phyloP scores from a whole-genome alignment of 2,329 filamentous ascomycete genomes.

The Neurospora sp. region DNA sequence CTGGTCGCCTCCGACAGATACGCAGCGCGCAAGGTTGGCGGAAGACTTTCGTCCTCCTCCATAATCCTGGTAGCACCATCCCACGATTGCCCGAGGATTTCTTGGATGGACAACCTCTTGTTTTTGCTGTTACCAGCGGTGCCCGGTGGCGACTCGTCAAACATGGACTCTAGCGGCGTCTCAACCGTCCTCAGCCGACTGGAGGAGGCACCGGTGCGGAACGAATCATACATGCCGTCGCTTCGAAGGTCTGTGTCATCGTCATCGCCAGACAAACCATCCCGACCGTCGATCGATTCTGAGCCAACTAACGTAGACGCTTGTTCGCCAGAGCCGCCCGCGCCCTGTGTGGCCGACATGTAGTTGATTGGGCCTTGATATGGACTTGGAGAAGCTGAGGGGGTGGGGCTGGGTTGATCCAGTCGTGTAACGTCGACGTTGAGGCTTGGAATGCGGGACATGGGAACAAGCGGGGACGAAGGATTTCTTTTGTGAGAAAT shows the following conservation, averaged over 20 bases:
- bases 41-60: conserved; percentile 50
- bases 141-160: conserved; percentile 65
- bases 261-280: conserved; percentile 59
- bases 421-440: conserved; percentile 42
- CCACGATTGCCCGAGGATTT: conserved; percentile 45
- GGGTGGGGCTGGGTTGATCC: conserved; percentile 30
- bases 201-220: conserved; percentile 57
- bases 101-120: conserved; percentile 48
- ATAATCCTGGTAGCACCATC: conserved; percentile 47
- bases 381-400: conserved; percentile 26
- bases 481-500: conserved; percentile 21
- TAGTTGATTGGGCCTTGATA: conserved; percentile 32
- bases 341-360: conserved; percentile 21
- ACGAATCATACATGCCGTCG: conserved; percentile 67
- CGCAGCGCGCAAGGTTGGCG: conserved; percentile 38
- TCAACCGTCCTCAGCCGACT: conserved; percentile 56
- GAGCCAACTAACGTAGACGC: conserved; percentile 59
- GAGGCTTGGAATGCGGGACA: conserved; percentile 44
- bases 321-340: conserved; percentile 34
- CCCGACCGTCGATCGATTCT: conserved; percentile 52
- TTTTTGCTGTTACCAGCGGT: conserved; percentile 41
- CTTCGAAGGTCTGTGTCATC: conserved; percentile 72
- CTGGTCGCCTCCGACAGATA: conserved; percentile 22
- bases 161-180: conserved; percentile 68
- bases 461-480: conserved; percentile 46